Percentiles rank a stretch among this genome's conserved stretches.
These are phyloP conservation scores for Flaveria bidentis DNA, from an alignment of 129 eudicot species.

Conservation along the genomic window DNA sequence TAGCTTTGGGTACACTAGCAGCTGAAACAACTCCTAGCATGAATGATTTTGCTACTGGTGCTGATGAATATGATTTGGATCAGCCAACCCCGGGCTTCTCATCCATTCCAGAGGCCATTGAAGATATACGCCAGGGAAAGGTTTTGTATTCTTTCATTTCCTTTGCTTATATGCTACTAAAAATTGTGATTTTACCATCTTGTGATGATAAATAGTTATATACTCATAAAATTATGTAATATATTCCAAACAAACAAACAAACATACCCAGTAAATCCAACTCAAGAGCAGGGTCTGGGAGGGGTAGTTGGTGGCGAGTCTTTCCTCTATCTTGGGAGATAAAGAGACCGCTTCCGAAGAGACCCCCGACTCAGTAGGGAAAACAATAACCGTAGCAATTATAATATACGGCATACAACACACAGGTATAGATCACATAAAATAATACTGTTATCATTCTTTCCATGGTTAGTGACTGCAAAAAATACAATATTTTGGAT, in stretches of 20 bases:
- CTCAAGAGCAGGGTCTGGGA: too few species aligned
- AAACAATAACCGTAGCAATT: too few species aligned
- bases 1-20: slow-evolving; percentile 50
- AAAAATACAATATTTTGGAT: not conserved
- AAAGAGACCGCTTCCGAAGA: too few species aligned
- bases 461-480: not conserved
- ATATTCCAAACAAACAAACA: too few species aligned
- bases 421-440: too few species aligned
- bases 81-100: slow-evolving; percentile 64
- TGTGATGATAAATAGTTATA: not conserved
- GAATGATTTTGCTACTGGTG: slow-evolving; percentile 36
- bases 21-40: slow-evolving; percentile 55
- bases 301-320: too few species aligned
- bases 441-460: not conserved
- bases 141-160: slow-evolving; percentile 35
- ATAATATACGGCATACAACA: too few species aligned
- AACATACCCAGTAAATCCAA: too few species aligned
- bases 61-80: slow-evolving; percentile 63
- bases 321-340: too few species aligned
- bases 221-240: not conserved
- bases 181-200: not conserved
- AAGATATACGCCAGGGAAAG: slow-evolving; percentile 82
- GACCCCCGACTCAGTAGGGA: too few species aligned
- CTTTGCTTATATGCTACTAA: not conserved
- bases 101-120: slow-evolving; percentile 77